Evolutionary conservation across 176 grass and related monocot species (phyloP), one percentile per base, ranked within the genome.

Genomic region (Rhynchospora breviuscula): DNA sequence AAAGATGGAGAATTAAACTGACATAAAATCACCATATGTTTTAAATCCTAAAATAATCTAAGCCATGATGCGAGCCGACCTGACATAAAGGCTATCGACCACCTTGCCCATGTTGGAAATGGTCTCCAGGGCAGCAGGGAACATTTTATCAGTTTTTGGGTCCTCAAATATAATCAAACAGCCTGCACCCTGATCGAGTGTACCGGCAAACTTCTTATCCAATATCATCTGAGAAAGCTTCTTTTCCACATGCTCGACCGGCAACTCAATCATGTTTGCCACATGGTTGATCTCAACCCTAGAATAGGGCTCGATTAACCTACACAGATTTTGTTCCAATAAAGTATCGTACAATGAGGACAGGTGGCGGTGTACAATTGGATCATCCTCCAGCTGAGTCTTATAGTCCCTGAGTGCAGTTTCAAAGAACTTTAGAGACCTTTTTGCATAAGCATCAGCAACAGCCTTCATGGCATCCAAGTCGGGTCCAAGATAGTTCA

Each of bases 401-500:
- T 65, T 92, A 67, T 90, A 97, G 60, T 91, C 88, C 46, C 66
- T 63, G 1, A 97, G 91, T 17, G 94, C 89, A 15, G 89, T 91
- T 89, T 97, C 89, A 63, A 97, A 97, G 65, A 88, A 90, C 46
- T 97, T 97, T 0, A 97, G 86, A 47, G 91, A 97, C 60, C 91
- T 84, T 70, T 93, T 93, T 3, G 87, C 86, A 71, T 91, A 86
- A 2, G 94, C 94, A 53, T 91, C 91, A 0, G 91, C 91, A 8
- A 97, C 91, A 22, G 91, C 88, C 86, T 92, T 97, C 91, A 94
- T 94, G 79, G 94, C 94, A 87, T 97, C 94, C 89, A 97, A 88
- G 85, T 97, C 94, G 77, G 92, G 87, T 57, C 92, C 92, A 2
- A 85, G 23, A 84, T 94, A 94, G 52, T 91, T 90, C 85, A 94